A percentile compares a stretch with the other conserved stretches of the same genome.
These are phyloP conservation scores for Phaeoacremonium minimum DNA, from an alignment of 2,329 filamentous ascomycete species.

Conservation along the genomic window DNA sequence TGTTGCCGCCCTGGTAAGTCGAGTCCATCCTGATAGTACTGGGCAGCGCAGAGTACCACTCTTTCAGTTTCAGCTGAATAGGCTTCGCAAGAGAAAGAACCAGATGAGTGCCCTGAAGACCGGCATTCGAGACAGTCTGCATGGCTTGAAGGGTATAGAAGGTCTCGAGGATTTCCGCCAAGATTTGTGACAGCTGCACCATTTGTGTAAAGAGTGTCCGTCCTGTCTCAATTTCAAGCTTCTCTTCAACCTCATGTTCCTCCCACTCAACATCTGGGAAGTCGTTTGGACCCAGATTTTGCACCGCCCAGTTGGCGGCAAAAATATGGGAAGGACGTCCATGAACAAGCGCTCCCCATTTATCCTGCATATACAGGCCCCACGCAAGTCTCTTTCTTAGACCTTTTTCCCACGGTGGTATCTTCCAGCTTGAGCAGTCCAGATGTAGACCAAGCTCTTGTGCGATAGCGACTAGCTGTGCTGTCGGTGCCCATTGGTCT, in stretches of 20 bases:
- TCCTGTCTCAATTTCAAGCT: constrained; percentile 62
- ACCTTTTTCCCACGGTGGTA: constrained; percentile 60
- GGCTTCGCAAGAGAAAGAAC: constrained; percentile 75
- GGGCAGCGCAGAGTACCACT: constrained; percentile 75
- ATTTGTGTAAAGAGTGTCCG: constrained; percentile 70
- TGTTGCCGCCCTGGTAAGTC: constrained; percentile 37
- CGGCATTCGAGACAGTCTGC: constrained; percentile 61
- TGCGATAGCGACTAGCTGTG: constrained; percentile 51
- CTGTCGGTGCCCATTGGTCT: constrained; percentile 43
- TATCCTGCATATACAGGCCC: constrained; percentile 62
- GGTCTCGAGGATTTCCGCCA: constrained; percentile 76
- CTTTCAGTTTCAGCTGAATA: constrained; percentile 76
- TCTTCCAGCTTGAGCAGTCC: constrained; percentile 58
- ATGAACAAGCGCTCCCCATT: constrained; percentile 81
- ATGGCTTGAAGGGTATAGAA: constrained; percentile 80
- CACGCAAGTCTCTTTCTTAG: constrained; percentile 58
- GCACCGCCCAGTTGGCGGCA: constrained; percentile 71
- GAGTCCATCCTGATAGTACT: constrained; percentile 61
- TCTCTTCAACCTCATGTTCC: constrained; percentile 56
- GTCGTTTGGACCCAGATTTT: constrained; percentile 58
- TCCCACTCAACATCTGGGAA: constrained; percentile 70
- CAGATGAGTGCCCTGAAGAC: constrained; percentile 65
- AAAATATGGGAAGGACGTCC: constrained; percentile 77
- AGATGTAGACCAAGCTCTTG: constrained; percentile 57
- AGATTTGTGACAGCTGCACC: constrained; percentile 69